Conservation (phyloP, 371 early-diverging fungal genomes). For the Rhizomucor miehei region DNA sequence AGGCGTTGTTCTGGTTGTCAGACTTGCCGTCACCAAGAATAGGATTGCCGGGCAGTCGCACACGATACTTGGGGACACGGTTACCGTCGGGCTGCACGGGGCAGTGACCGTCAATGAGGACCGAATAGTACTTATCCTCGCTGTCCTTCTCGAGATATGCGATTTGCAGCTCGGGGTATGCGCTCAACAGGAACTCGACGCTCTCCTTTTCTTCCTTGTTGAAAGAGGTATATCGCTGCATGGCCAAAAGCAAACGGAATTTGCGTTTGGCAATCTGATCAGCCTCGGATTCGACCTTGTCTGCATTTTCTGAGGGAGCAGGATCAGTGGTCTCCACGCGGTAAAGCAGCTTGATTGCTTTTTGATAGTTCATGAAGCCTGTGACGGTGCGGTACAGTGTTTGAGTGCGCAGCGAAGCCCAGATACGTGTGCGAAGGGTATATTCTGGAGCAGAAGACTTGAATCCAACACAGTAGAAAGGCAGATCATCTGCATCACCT, state of each 20-base stretch:
- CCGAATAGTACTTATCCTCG: slow-evolving; percentile 56
- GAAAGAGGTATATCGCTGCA: slow-evolving; percentile 82
- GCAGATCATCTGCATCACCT: slow-evolving; percentile 67
- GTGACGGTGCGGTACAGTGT: slow-evolving; percentile 86
- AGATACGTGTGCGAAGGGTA: slow-evolving; percentile 82
- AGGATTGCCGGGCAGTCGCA: slow-evolving; percentile 86
- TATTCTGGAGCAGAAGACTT: slow-evolving; percentile 82
- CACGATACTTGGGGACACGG: slow-evolving; percentile 70
- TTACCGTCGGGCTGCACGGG: slow-evolving; percentile 56
- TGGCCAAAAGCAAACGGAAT: slow-evolving; percentile 81
- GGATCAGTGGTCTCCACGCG: slow-evolving; percentile 69
- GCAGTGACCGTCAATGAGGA: slow-evolving; percentile 76
- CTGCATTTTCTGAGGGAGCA: slow-evolving; percentile 56
- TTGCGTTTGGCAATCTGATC: slow-evolving; percentile 71
- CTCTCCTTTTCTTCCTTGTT: slow-evolving; percentile 75
- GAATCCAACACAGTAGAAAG: slow-evolving; percentile 82
- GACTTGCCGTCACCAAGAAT: slow-evolving; percentile 93
- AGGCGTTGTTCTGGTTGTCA: slow-evolving; percentile 85
- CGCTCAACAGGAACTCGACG: slow-evolving; percentile 72
- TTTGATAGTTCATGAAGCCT: slow-evolving; percentile 88
- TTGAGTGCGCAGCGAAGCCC: slow-evolving; percentile 87
- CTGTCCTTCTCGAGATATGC: slow-evolving; percentile 76
- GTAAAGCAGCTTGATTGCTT: slow-evolving; percentile 78
- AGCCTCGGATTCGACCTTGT: slow-evolving; percentile 61
- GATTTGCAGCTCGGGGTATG: slow-evolving; percentile 80